phyloP scores from a whole-genome alignment of 768 basidiomycete genomes.

The Calocera viscosa region DNA sequence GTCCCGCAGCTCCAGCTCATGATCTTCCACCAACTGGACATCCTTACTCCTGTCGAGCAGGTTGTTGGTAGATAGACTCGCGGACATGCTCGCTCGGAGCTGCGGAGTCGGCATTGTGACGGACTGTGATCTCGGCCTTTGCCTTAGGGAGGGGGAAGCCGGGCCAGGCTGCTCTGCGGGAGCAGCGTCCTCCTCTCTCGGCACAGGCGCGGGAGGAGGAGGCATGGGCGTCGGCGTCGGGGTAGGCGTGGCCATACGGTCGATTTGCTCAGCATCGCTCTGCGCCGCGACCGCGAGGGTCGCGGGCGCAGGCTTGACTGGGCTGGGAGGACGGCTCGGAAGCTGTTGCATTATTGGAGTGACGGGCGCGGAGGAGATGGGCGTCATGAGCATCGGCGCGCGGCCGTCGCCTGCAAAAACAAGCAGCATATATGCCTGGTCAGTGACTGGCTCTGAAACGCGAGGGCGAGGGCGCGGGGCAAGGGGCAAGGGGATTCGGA shows the following conservation, averaged over 20 bases:
- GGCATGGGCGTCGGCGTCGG: not conserved
- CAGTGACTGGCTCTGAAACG: not conserved
- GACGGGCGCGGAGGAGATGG: not conserved
- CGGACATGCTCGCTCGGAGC: not conserved
- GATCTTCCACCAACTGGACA: not conserved
- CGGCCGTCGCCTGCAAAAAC: not conserved
- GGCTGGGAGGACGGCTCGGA: constrained; percentile 8
- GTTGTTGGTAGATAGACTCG: not conserved
- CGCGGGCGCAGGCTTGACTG: not conserved
- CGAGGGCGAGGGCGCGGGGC: no score
- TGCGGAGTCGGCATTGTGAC: not conserved
- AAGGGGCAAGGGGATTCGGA: no score
- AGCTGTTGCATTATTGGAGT: not conserved
- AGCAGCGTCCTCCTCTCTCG: not conserved
- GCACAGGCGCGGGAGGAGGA: not conserved
- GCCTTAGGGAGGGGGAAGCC: not conserved
- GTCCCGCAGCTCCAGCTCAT: not conserved
- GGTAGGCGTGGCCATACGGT: not conserved
- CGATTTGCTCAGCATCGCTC: not conserved
- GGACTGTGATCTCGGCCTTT: not conserved
- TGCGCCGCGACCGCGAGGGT: not conserved
- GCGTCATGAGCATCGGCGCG: not conserved
- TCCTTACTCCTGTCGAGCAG: not conserved
- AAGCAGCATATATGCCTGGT: not conserved
- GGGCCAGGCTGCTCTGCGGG: not conserved